phyloP scores from a whole-genome alignment of 345 rosid species.

The Psidium guajava region DNA sequence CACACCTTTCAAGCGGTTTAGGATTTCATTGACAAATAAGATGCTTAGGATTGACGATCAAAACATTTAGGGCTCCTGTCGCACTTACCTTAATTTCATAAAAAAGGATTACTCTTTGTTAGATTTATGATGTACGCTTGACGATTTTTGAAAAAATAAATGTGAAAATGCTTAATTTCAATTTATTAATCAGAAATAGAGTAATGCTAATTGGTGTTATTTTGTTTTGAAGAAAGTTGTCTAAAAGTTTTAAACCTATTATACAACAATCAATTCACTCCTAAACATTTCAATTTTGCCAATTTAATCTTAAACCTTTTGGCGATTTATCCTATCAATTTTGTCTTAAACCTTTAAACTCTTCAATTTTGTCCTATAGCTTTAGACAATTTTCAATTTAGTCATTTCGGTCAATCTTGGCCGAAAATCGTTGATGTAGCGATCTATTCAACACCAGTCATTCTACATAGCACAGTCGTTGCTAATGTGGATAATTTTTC shows the following conservation, averaged over 20 bases:
- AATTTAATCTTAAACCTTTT: not conserved
- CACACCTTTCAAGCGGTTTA: not conserved
- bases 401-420: too few species aligned
- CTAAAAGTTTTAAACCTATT: not conserved
- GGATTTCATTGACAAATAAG: not conserved
- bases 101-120: not conserved
- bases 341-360: not conserved
- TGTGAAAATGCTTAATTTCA: not conserved
- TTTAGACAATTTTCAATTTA: not conserved
- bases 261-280: accelerated
- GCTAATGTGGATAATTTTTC: too few species aligned
- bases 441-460: too few species aligned
- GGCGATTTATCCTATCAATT: not conserved
- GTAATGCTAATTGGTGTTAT: not conserved
- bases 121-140: not conserved
- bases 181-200: not conserved
- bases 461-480: too few species aligned
- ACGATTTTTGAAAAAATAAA: not conserved
- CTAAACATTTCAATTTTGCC: not conserved
- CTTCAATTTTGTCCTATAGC: not conserved
- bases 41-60: not conserved
- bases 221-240: not conserved
- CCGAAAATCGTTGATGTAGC: too few species aligned
- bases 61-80: not conserved
- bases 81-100: not conserved